A percentile compares a stretch with the other conserved stretches of the same genome.
These are phyloP conservation scores for Coelastrella sp. DNA, from an alignment of 139 green algal species.

Conservation along the genomic window DNA sequence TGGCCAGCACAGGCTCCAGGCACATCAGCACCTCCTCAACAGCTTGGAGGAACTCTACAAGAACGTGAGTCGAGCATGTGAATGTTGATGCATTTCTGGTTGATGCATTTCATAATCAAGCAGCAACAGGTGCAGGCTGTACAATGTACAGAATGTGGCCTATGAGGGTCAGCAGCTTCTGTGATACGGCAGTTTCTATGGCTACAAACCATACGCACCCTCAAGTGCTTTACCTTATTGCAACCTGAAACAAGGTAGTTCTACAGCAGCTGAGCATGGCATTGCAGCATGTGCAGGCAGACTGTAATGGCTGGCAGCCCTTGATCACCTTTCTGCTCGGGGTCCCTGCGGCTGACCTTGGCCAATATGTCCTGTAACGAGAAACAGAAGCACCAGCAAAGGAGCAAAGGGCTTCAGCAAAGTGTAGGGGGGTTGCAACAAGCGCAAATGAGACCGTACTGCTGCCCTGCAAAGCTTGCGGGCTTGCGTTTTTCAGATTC, in stretches of 20 bases:
- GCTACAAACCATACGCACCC: too few species aligned
- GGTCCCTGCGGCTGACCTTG: slow-evolving; percentile 1
- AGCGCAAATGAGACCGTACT: too few species aligned
- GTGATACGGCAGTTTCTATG: too few species aligned
- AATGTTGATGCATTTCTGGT: neutral
- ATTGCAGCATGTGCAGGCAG: neutral
- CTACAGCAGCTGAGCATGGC: too few species aligned
- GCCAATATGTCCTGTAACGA: neutral
- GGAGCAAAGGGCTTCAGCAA: neutral
- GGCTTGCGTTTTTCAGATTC: too few species aligned
- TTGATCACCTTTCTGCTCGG: neutral
- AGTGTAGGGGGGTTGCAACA: too few species aligned
- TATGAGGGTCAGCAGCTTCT: neutral
- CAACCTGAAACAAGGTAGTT: too few species aligned
- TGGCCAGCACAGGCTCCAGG: slow-evolving; percentile 20
- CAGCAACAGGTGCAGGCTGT: too few species aligned
- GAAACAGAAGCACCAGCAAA: neutral
- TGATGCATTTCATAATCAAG: neutral
- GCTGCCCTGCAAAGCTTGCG: too few species aligned
- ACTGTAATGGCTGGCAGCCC: neutral
- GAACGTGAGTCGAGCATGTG: neutral
- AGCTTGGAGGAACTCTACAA: slow-evolving; percentile 30
- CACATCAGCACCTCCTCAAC: slow-evolving; percentile 14
- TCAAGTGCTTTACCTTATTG: too few species aligned
- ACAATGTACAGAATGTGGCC: too few species aligned